phyloP scores from a whole-genome alignment of 805 yeast genomes.

The Middelhovenomyces tepae region DNA sequence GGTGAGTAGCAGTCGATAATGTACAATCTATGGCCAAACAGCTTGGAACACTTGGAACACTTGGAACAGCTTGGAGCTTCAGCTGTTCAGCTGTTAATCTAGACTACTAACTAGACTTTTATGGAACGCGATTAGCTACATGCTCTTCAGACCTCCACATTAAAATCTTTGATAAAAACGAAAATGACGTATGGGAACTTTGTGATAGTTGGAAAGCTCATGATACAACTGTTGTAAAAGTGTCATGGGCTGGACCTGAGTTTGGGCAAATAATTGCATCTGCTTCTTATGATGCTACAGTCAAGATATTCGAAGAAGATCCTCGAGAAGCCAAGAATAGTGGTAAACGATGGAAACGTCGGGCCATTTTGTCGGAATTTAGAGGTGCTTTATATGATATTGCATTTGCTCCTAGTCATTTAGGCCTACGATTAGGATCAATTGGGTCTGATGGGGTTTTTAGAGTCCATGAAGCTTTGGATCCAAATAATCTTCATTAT shows the following conservation, averaged over 20 bases:
- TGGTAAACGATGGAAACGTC: conserved; percentile 76
- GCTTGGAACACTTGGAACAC: too few species aligned
- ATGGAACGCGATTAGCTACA: conserved; percentile 87
- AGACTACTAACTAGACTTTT: conserved; percentile 46
- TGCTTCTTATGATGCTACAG: conserved; percentile 82
- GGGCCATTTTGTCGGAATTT: conserved; percentile 75
- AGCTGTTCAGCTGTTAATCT: too few species aligned
- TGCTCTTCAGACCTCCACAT: conserved; percentile 93
- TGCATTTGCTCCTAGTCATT: conserved; percentile 78
- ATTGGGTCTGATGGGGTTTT: conserved; percentile 85
- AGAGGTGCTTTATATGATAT: conserved; percentile 84
- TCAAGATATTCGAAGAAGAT: conserved; percentile 86
- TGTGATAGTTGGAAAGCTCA: conserved; percentile 95
- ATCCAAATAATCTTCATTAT: conserved; percentile 75
- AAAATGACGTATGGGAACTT: conserved; percentile 65
- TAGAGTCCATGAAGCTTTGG: conserved; percentile 78
- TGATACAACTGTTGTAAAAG: conserved; percentile 72
- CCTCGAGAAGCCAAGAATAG: conserved; percentile 64
- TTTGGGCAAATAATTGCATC: conserved; percentile 81
- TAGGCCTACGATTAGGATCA: conserved; percentile 74
- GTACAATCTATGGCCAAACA: too few species aligned
- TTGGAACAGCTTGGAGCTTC: too few species aligned
- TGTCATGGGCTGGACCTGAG: conserved; percentile 93
- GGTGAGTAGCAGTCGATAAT: conserved; percentile 29
- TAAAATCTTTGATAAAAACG: conserved; percentile 68